These are phyloP conservation scores for Alternaria ventricosa DNA, from an alignment of 2,329 filamentous ascomycete genomes.

Conservation along the genomic window DNA sequence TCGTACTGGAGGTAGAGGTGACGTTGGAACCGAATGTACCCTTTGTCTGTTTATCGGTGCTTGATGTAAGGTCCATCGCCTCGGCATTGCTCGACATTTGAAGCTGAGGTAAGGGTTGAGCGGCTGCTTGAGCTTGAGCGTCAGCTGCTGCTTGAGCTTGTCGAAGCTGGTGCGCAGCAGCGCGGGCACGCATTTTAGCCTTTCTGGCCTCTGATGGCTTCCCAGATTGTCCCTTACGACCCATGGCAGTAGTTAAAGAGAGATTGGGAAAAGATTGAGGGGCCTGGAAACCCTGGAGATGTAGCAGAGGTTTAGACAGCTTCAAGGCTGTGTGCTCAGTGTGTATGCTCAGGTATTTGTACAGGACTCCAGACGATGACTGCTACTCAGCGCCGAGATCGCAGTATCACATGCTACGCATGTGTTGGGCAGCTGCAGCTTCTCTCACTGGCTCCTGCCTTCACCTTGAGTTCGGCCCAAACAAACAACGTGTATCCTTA, in stretches of 20 bases:
- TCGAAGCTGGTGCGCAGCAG: not conserved
- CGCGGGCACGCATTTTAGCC: not conserved
- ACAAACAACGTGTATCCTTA: not conserved
- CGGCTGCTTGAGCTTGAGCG: not conserved
- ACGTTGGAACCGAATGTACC: not conserved
- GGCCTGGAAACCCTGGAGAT: not conserved
- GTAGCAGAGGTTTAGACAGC: fast-evolving
- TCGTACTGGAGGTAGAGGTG: not conserved
- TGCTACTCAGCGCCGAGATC: not conserved
- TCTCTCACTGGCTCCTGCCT: slow-evolving; percentile 3
- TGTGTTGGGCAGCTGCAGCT: not conserved
- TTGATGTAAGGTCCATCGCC: not conserved
- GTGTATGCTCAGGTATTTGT: not conserved
- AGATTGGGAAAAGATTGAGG: not conserved
- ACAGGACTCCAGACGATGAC: not conserved
- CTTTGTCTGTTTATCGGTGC: not conserved
- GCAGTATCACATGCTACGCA: not conserved
- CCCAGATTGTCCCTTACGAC: not conserved
- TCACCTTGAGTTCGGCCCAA: slow-evolving; percentile 6
- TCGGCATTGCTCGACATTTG: not conserved
- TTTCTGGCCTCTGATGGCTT: not conserved
- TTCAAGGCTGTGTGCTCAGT: not conserved
- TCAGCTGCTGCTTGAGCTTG: not conserved
- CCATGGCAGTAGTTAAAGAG: not conserved
- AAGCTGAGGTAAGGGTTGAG: not conserved